These are phyloP conservation scores for Eucalyptus albens DNA, from an alignment of 345 rosid species.

Conservation along the genomic window DNA sequence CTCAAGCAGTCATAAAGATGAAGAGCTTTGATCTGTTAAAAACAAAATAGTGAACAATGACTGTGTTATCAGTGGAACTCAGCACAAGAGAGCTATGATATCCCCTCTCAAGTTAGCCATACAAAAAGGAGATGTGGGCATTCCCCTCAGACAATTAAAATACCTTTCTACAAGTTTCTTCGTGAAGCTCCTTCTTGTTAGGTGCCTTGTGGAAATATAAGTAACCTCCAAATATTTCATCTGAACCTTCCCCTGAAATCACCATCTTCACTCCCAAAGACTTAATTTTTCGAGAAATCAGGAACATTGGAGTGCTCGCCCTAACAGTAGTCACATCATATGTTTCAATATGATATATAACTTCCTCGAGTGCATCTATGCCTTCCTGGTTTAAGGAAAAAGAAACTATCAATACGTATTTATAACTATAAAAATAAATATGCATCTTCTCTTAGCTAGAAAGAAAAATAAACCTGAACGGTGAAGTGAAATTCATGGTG, in stretches of 20 bases:
- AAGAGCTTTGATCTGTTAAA: constrained; percentile 81
- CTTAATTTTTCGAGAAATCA: constrained; percentile 87
- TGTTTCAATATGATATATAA: constrained; percentile 89
- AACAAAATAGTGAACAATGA: not conserved
- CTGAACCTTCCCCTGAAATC: constrained; percentile 93
- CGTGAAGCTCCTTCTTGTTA: constrained; percentile 79
- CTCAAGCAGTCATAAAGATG: constrained; percentile 91
- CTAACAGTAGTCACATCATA: constrained; percentile 89
- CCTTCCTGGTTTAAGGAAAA: constrained; percentile 46
- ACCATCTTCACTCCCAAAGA: constrained; percentile 98
- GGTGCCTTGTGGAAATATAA: constrained; percentile 97
- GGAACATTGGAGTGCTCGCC: constrained; percentile 98
- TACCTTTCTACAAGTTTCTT: constrained; percentile 90
- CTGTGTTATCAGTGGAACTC: not conserved
- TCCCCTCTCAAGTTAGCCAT: not conserved
- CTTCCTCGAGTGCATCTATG: constrained; percentile 94
- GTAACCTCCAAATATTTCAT: constrained; percentile 95
- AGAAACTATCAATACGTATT: not conserved
- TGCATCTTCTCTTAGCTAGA: not conserved
- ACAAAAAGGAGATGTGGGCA: not conserved
- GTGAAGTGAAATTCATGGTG: constrained; percentile 96
- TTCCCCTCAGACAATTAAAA: not conserved
- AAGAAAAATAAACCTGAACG: constrained; percentile 42
- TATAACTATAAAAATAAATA: not conserved
- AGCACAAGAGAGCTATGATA: not conserved